Evolutionary conservation across 2,329 filamentous ascomycete species (phyloP).

Genomic region (Fusarium denticulatum): DNA sequence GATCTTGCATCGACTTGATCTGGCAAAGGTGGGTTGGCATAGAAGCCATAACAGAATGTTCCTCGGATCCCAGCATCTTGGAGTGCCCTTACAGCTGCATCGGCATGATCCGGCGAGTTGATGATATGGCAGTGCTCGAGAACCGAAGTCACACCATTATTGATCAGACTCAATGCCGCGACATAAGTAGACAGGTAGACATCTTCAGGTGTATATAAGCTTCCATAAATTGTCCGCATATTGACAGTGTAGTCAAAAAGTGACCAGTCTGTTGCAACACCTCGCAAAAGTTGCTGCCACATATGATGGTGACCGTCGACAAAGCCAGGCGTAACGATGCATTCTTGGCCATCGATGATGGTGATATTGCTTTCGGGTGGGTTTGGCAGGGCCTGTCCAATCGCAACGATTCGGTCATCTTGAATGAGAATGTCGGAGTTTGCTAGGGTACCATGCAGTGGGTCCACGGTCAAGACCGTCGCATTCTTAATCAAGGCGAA

Average conservation of each 20-base stretch:
- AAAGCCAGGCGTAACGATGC: background rate
- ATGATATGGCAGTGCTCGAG: background rate
- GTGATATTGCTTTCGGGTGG: background rate
- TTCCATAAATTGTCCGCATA: background rate
- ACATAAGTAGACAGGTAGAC: background rate
- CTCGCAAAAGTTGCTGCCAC: background rate
- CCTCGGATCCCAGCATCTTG: background rate
- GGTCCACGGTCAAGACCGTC: background rate
- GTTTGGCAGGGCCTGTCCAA: background rate
- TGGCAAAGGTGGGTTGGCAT: background rate
- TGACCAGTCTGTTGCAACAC: background rate
- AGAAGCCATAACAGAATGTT: background rate
- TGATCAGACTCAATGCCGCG: background rate
- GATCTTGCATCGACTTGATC: background rate
- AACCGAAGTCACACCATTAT: background rate
- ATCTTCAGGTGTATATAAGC: background rate
- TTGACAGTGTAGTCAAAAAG: background rate
- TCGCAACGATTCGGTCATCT: background rate
- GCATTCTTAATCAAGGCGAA: background rate
- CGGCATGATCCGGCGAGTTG: background rate
- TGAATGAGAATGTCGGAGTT: background rate
- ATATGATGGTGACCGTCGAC: background rate
- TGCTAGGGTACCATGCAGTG: background rate
- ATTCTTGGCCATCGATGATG: background rate
- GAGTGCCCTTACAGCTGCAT: background rate